phyloP scores from a whole-genome alignment of 768 basidiomycete genomes.

The Panaeolus cyanescens region DNA sequence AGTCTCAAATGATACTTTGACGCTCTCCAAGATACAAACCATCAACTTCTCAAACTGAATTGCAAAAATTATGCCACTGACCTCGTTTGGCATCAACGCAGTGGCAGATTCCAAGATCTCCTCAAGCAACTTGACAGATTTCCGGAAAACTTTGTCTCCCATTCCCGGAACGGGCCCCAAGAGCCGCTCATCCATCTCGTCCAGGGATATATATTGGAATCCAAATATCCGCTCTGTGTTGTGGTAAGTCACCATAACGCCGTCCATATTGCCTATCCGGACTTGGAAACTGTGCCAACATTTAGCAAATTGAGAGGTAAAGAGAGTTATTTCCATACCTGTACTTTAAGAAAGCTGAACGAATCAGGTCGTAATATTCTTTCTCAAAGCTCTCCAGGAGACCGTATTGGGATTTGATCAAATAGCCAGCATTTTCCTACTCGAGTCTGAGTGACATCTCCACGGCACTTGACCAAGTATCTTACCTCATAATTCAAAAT shows the following conservation, averaged over 20 bases:
- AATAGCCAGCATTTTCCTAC: conserved; percentile 80
- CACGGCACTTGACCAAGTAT: not conserved
- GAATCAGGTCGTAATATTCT: conserved; percentile 93
- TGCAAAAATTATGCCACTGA: conserved; percentile 28
- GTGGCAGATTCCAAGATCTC: conserved; percentile 57
- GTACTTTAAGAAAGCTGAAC: conserved; percentile 94
- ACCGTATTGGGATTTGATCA: conserved; percentile 67
- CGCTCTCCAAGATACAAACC: conserved; percentile 37
- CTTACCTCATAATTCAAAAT: conserved; percentile 76
- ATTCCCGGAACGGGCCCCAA: conserved; percentile 58
- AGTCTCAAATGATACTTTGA: conserved; percentile 66
- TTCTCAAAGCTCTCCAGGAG: conserved; percentile 80
- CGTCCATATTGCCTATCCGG: conserved; percentile 97
- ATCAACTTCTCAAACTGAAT: not conserved
- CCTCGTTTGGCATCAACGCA: conserved; percentile 65
- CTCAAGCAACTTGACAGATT: conserved; percentile 75
- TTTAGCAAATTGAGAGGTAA: not conserved
- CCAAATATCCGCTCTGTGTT: conserved; percentile 88
- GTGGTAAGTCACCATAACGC: conserved; percentile 85
- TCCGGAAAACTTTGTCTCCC: conserved; percentile 78
- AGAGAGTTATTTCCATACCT: conserved; percentile 45
- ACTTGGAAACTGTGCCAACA: conserved; percentile 76
- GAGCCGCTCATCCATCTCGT: conserved; percentile 84
- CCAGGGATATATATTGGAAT: conserved; percentile 88
- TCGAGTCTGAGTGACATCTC: not conserved